Evolutionary conservation across 441 rosid species (phyloP).

Genomic region (Euphorbia corollata): DNA sequence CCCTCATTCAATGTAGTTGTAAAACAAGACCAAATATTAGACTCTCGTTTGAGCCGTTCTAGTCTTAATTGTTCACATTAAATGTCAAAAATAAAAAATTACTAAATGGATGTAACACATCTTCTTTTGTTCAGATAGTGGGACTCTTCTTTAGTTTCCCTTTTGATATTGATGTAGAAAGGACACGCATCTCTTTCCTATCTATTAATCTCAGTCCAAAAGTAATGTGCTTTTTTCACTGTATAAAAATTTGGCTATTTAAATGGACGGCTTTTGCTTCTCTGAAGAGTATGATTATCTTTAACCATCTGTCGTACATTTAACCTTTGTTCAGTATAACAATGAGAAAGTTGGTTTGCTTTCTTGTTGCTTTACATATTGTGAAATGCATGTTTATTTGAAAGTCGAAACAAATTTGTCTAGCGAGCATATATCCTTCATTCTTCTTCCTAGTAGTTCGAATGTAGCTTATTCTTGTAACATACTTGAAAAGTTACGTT

Average conservation of each 20-base stretch:
- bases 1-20: neutral
- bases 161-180: neutral
- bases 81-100: neutral
- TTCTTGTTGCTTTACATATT: neutral
- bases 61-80: neutral
- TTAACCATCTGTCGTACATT: neutral
- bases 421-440: neutral
- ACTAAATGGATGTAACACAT: neutral
- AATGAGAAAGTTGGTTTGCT: constrained; percentile 4
- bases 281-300: neutral
- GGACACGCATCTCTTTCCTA: neutral
- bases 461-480: neutral
- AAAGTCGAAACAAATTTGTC: neutral
- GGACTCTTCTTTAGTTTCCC: neutral
- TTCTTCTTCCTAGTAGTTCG: neutral
- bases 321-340: neutral
- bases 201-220: neutral
- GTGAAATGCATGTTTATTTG: constrained; percentile 3
- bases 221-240: neutral
- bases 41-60: neutral
- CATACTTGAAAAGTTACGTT: constrained; percentile 1
- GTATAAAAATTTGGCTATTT: neutral
- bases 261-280: neutral
- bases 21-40: neutral
- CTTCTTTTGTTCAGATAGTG: neutral